Conservation (phyloP, 2,329 filamentous ascomycete species). For the Fusarium armeniacum region DNA sequence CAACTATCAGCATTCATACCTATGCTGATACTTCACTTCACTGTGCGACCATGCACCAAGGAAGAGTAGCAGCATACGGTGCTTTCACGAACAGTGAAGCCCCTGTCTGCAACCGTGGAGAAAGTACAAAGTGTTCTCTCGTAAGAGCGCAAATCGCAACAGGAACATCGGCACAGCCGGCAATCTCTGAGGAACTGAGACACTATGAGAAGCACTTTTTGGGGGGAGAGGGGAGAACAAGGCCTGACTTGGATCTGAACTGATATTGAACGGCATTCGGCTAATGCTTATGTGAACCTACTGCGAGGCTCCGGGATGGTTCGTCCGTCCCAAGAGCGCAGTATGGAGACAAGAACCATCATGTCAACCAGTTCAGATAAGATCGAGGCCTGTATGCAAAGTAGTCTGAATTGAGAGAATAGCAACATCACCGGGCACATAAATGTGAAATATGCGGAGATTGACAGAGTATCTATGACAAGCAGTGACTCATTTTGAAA, state of each 20-base stretch:
- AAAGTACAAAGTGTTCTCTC: not conserved
- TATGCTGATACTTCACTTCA: slow-evolving; percentile 1
- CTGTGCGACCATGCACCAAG: slow-evolving; percentile 11
- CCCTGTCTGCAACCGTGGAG: slow-evolving; percentile 4
- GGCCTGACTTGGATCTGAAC: slow-evolving; percentile 15
- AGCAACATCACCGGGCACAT: not conserved
- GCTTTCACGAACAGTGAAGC: slow-evolving; percentile 3
- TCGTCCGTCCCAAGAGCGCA: not conserved
- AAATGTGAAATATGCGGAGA: not conserved
- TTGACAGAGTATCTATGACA: not conserved
- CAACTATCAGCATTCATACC: not conserved
- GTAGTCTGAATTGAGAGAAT: slow-evolving; percentile 2
- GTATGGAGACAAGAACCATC: not conserved
- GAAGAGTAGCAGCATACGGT: not conserved
- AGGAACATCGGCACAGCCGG: not conserved
- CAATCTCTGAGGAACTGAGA: slow-evolving; percentile 7
- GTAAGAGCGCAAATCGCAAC: slow-evolving; percentile 10
- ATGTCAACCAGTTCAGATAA: slow-evolving; percentile 5
- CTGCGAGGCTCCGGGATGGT: not conserved
- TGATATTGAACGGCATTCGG: not conserved
- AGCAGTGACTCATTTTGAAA: not conserved
- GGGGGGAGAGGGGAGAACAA: not conserved
- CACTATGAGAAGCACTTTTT: not conserved
- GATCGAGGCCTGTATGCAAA: not conserved
- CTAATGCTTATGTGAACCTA: slow-evolving; percentile 3